Base-by-base conservation (phyloP, 345 rosid species). In the Corchorus olitorius region DNA sequence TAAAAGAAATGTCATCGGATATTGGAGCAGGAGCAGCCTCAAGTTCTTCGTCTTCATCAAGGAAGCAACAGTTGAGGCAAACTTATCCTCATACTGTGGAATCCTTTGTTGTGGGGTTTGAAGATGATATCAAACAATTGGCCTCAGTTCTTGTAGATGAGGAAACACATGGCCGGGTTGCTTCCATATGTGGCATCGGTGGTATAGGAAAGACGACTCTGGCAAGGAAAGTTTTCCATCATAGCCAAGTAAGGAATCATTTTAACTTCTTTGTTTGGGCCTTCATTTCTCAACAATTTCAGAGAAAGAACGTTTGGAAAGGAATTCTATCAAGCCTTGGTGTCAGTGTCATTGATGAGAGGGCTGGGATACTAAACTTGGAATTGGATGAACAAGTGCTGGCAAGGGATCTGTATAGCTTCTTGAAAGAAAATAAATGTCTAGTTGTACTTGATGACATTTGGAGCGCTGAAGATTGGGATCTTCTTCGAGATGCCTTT, bases 141-240 rank as follows among this genome's bases (percentile, higher is more conserved):
- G 81, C 83, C 20, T 55, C 65, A 0, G 55, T 71, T 70, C 69
- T 86, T 65, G 67, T 81, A 16, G 39, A n/a, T 1, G 70, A 75
- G 8, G 56, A 61, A 66, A 61, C 67, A 14, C 4, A 69, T 15
- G 10, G 5, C 3, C 41, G 70, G 17, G 77, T 80, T 71, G 80
- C 66, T 22, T 74, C 76, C 0, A 65, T 88, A 3, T 77, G 74
- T 17, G 90, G 88, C 11, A 88, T 81, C 86, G 87, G 85, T 0
- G 92, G 89, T 9, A 27, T 82, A 4, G 87, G 89, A 4, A 88
- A 85, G 60, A 88, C 88, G 0, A 22, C 88, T 39, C 80, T 88
- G 0, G 89, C 89, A 4, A 83, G 41, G 74, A 74, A 79, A 50
- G 55, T 88, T 0, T 52, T 79, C 53, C 64, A 81, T 71, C 80